These are phyloP conservation scores for Aspergillus caelatus DNA, from an alignment of 2,329 filamentous ascomycete species.

Conservation along the genomic window DNA sequence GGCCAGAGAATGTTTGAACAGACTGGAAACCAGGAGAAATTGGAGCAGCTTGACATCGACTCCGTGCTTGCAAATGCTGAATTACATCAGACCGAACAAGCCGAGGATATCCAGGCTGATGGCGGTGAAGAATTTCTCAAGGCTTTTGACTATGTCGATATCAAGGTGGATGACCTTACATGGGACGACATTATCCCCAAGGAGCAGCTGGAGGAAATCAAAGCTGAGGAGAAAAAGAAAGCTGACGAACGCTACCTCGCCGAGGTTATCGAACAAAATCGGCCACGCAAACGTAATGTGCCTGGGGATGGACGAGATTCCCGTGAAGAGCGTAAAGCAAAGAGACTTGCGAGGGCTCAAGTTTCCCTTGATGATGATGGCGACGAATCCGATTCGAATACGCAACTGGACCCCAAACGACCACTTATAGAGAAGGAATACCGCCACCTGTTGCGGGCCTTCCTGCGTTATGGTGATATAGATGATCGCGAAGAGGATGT, in stretches of 20 bases:
- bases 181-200: constrained; percentile 99
- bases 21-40: constrained; percentile 90
- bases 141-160: constrained; percentile 90
- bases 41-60: constrained; percentile 97
- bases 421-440: constrained; percentile 91
- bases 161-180: constrained; percentile 88
- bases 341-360: constrained; percentile 71
- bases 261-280: constrained; percentile 80
- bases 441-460: constrained; percentile 85
- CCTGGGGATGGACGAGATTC: constrained; percentile 56
- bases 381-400: constrained; percentile 67
- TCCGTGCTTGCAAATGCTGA: constrained; percentile 96
- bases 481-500: constrained; percentile 87
- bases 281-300: constrained; percentile 73
- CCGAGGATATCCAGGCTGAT: constrained; percentile 90
- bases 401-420: constrained; percentile 77
- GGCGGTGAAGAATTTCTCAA: constrained; percentile 95
- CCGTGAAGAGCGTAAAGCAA: constrained; percentile 66
- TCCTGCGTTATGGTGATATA: constrained; percentile 87
- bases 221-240: constrained; percentile 82
- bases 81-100: constrained; percentile 93
- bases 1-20: constrained; percentile 99
- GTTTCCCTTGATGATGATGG: constrained; percentile 69
- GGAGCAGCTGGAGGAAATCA: constrained; percentile 85
- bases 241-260: constrained; percentile 81